Evolutionary conservation across 768 basidiomycete species (phyloP), one percentile per base, ranked within the genome.

Genomic region (Podaxis sp.): DNA sequence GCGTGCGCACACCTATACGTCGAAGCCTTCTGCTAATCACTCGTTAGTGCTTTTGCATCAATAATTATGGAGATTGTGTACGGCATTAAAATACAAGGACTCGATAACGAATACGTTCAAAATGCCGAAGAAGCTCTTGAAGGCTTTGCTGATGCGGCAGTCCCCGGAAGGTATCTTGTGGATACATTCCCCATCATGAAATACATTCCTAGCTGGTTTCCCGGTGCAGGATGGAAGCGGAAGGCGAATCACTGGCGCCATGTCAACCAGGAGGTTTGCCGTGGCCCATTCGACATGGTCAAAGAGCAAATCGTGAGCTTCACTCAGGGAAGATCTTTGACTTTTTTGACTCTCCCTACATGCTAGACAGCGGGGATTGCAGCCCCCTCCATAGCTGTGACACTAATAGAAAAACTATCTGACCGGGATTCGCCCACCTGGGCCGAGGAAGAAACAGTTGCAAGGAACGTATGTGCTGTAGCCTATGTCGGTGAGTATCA

Each of bases 151-250:
- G 64, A 68, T 0, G 73, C 72, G 0, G 67, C 60, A 11, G 63
- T 66, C 9, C 73, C 75, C 0, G 76, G 76, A 5, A 65, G 65
- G 15, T 77, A 73, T 43, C 61, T 76, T 8, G 73, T 76, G 0
- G 72, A 71, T 57, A 70, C 67, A 29, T 68, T 73, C 49, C 49
- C 49, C 8, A 50, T 50, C 2, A 50, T 50, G 49, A 50, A 24
- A 50, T 50, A 50, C 22, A 50, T 50, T 50, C 49, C 49, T 3
- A 50, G 49, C 49, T 50, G 49, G 49, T 50, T 50, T 13, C 49
- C 49, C 0, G 54, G 54, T 37, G 54, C 54, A 2, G 54, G 19
- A 24, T 55, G 54, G 54, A 55, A n/a, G 17, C 33, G 37, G 36
- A 37, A 55, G n/a, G 54, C 54, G 8, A 22, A 22, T 9, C 37